A percentile compares a stretch with the other conserved stretches of the same genome.
phyloP scores from a whole-genome alignment of 2,329 filamentous ascomycete species.

The Phaeomoniella chlamydospora region DNA sequence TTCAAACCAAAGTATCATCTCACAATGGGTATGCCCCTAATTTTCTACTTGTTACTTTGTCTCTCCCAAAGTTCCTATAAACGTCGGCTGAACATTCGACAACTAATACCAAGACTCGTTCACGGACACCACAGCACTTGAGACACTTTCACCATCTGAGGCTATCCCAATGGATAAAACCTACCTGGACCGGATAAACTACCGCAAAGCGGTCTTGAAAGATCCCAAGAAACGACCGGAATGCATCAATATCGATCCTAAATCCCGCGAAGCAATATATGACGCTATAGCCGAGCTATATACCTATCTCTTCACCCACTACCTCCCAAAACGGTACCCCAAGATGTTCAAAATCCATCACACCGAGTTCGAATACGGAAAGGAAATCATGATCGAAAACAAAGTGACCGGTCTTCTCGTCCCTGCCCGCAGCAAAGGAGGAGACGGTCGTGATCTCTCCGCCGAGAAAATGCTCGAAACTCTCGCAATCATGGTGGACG shows the following conservation, averaged over 20 bases:
- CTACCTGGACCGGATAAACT: conserved; percentile 35
- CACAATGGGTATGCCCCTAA: conserved; percentile 40
- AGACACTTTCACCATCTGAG: conserved; percentile 36
- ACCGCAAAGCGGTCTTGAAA: conserved; percentile 33
- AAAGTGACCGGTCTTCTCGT: conserved; percentile 27
- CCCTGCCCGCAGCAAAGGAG: conserved; percentile 16
- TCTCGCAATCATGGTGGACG: conserved; percentile 39
- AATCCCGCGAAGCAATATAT: conserved; percentile 20
- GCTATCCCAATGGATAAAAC: conserved; percentile 46
- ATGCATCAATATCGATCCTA: conserved; percentile 16
- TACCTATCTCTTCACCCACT: conserved; percentile 35
- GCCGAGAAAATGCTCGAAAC: conserved; percentile 27
- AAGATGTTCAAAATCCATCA: conserved; percentile 30
- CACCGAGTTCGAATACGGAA: conserved; percentile 12
- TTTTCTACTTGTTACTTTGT: neutral
- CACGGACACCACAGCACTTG: conserved; percentile 27
- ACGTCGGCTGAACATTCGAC: conserved; percentile 1
- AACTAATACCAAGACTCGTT: neutral
- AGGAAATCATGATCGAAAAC: conserved; percentile 25
- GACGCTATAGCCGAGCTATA: conserved; percentile 43
- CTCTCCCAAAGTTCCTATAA: neutral
- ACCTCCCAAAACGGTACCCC: conserved; percentile 44
- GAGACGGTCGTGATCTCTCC: conserved; percentile 9
- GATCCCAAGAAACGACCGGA: conserved; percentile 26
- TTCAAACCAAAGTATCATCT: conserved; percentile 49